Evolutionary conservation across 345 rosid genomes (phyloP).

Genomic region (Gossypium sturtianum): DNA sequence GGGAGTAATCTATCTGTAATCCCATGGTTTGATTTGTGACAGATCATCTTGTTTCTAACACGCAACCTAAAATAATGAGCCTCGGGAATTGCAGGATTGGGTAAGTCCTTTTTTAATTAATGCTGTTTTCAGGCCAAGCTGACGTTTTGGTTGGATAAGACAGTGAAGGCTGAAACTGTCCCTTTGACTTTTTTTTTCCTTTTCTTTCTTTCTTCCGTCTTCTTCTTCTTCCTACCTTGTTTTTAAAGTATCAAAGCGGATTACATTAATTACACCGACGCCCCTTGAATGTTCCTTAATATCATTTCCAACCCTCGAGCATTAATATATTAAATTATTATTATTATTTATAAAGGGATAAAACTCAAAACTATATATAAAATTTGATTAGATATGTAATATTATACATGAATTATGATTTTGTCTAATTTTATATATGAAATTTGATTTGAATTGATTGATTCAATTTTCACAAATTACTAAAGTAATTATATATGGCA

Average conservation of each 20-base stretch:
- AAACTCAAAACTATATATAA: no score
- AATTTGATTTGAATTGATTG: no score
- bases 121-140: constrained; percentile 16
- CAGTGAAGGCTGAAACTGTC: constrained; percentile 6
- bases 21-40: neutral
- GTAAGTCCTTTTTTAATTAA: neutral
- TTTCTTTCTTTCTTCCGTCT: neutral
- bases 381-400: no score
- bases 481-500: no score
- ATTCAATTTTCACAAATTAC: no score
- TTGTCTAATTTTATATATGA: no score
- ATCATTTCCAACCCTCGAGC: neutral
- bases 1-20: neutral
- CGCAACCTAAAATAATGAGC: constrained; percentile 18
- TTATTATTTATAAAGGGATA: no score
- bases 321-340: no score
- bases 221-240: neutral
- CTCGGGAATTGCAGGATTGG: constrained; percentile 24
- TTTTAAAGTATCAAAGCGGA: neutral
- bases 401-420: no score
- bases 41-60: constrained; percentile 5
- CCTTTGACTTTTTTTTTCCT: constrained; percentile 2
- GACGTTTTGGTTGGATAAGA: constrained; percentile 25
- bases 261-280: neutral
- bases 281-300: neutral